A percentile compares a stretch with the other conserved stretches of the same genome.
Evolutionary conservation across 768 basidiomycete species (phyloP).

Genomic region (Naematelia aurantialba): DNA sequence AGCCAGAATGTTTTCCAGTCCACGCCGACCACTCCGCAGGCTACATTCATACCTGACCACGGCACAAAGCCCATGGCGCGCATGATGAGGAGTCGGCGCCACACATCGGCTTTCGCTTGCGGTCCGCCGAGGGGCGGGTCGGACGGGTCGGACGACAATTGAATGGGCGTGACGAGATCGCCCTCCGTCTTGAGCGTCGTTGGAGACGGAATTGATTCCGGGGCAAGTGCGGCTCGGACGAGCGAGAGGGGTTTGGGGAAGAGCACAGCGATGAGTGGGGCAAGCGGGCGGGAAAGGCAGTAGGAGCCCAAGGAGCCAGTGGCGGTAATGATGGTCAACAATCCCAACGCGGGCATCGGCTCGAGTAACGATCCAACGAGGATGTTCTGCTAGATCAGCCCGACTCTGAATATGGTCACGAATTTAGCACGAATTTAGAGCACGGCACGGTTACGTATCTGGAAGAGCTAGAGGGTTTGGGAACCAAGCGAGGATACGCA

Average conservation of each 20-base stretch:
- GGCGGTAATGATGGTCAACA: conserved; percentile 80
- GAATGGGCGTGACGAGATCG: conserved; percentile 29
- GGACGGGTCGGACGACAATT: conserved; percentile 21
- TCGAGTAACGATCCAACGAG: conserved; percentile 82
- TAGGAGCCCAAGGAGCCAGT: conserved; percentile 79
- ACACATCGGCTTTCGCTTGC: conserved; percentile 51
- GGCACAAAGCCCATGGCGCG: conserved; percentile 89
- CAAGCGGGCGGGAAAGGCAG: conserved; percentile 73
- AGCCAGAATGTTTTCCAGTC: conserved; percentile 49
- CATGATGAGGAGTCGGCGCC: conserved; percentile 83
- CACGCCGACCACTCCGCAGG: conserved; percentile 87
- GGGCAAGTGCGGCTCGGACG: conserved; percentile 72
- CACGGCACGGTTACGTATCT: too few species aligned
- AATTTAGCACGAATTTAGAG: too few species aligned
- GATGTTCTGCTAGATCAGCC: conserved; percentile 63
- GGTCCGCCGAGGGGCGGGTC: conserved; percentile 19
- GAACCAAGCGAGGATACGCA: conserved; percentile 33
- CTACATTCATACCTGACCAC: conserved; percentile 96
- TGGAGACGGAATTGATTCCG: conserved; percentile 48
- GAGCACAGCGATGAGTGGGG: conserved; percentile 72
- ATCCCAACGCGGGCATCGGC: conserved; percentile 71
- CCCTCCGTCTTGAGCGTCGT: conserved; percentile 2
- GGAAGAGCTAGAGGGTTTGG: too few species aligned
- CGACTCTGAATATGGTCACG: not conserved
- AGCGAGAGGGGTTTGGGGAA: conserved; percentile 82